phyloP scores from a whole-genome alignment of 257 asterid species.

The Rauvolfia tetraphylla region DNA sequence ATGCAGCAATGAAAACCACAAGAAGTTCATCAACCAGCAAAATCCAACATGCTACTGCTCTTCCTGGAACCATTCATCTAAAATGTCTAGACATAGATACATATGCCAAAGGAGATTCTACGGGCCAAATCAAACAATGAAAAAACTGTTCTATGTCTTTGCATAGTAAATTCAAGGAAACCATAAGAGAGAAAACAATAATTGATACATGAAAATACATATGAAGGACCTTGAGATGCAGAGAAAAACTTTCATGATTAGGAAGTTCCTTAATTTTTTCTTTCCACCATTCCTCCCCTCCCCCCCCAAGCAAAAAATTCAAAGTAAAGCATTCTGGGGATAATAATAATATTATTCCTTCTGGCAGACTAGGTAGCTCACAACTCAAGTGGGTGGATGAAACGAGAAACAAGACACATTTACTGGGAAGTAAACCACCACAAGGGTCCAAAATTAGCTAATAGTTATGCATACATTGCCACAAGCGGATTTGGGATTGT shows the following conservation, averaged over 20 bases:
- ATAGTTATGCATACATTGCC: conserved; percentile 61
- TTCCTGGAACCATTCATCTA: not conserved
- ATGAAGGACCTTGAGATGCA: not conserved
- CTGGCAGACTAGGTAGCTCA: not conserved
- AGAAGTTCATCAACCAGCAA: not conserved
- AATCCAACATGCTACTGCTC: not conserved
- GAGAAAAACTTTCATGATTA: not conserved
- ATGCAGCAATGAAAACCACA: not conserved
- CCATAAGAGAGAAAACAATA: not conserved
- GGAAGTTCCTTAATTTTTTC: no score
- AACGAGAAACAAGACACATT: not conserved
- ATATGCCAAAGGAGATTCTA: not conserved
- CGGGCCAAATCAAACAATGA: not conserved
- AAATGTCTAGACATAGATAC: not conserved
- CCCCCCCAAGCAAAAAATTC: no score
- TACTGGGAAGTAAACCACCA: not conserved
- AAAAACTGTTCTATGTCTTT: not conserved
- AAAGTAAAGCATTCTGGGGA: not conserved
- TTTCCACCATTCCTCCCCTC: no score
- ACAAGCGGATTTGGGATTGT: conserved; percentile 93
- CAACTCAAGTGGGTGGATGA: not conserved
- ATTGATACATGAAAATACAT: not conserved
- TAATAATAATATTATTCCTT: not conserved
- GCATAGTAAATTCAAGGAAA: not conserved
- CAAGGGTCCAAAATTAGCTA: conserved; percentile 1